Base-by-base conservation (phyloP, 495 filamentous ascomycete species). In the Cercophora sp. region DNA sequence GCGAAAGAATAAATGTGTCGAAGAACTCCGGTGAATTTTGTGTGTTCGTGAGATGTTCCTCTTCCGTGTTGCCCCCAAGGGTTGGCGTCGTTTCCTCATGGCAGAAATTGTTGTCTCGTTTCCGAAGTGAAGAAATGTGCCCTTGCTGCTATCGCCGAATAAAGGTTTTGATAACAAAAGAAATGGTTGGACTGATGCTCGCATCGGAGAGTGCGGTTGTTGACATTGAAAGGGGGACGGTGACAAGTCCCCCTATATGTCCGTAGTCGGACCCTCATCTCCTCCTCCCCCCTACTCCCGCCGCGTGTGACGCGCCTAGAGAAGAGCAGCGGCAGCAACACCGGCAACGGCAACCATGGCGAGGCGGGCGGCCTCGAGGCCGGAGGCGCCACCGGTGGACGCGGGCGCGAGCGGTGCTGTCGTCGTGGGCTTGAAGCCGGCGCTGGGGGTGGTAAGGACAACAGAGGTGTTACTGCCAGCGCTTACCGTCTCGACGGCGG, bases 401-500 rank as follows among this genome's bases (percentile, higher is more conserved):
- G 66, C 48, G 22, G 57, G 32, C 25, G 57, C 26, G 11, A 51
- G 11, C 5, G 41, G 56, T 10, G 63, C 56, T 24, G 52, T 29
- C 22, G 59, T 55, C 42, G 52, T 53, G 47, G 50, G 60, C 8
- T 68, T 56, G 27, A 57, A 36, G 37, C 44, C 43, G 57, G 52
- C 62, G 20, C 64, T 66, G 52, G 44, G 50, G 10, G 58, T 65
- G 58, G 54, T 51, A 29, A 58, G 27, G 31, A 52, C 39, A 36
- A 55, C 49, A 25, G 57, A 52, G 19, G 60, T 63, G 46, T 60
- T 59, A 46, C 59, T 65, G 35, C 46, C 68, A 49, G 78, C 70
- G 50, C 71, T 80, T 63, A 80, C 63, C 16, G 75, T 79, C 62
- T 72, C 70, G 57, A 75, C 79, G 59, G 40, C 60, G 26, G 67